A percentile compares a stretch with the other conserved stretches of the same genome.
These are phyloP conservation scores for Mycena sp. DNA, from an alignment of 1,284 basidiomycete genomes.

Conservation along the genomic window DNA sequence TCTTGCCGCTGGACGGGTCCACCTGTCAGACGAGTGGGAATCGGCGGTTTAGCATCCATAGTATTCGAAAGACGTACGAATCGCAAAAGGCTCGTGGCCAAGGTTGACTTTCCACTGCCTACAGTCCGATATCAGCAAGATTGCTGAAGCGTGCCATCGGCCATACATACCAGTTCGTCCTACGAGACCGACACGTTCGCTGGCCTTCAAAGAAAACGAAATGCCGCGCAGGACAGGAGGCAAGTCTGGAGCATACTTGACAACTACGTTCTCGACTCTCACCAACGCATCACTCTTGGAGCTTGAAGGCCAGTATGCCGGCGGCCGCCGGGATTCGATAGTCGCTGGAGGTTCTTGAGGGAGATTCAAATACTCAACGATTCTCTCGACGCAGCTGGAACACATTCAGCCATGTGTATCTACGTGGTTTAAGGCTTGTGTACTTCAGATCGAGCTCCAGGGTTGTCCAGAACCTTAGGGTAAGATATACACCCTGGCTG, in stretches of 20 bases:
- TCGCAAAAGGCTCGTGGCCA: constrained; percentile 88
- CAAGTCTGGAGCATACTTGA: constrained; percentile 79
- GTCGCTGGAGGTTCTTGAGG: constrained; percentile 69
- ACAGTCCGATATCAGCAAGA: background rate
- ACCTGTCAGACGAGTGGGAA: constrained; percentile 37
- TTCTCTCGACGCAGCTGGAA: constrained; percentile 57
- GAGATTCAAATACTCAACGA: constrained; percentile 4
- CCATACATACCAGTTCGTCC: constrained; percentile 68
- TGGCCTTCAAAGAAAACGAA: constrained; percentile 69
- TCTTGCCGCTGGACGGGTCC: constrained; percentile 78
- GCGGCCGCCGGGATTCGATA: constrained; percentile 64
- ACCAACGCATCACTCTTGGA: constrained; percentile 50
- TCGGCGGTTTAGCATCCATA: background rate
- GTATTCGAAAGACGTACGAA: constrained; percentile 60
- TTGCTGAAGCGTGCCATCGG: too few relatives aligned
- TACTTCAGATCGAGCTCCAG: constrained; percentile 63
- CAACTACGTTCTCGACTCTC: constrained; percentile 66
- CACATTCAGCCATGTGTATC: background rate
- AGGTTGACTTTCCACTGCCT: constrained; percentile 76
- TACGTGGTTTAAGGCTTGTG: constrained; percentile 20
- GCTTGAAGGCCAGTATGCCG: constrained; percentile 79
- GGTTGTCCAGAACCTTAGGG: constrained; percentile 37
- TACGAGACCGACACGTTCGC: constrained; percentile 77
- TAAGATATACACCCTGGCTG: constrained; percentile 63
- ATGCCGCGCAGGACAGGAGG: constrained; percentile 81